These are phyloP conservation scores for Exophiala mesophila DNA, from an alignment of 2,329 filamentous ascomycete species.

Conservation along the genomic window DNA sequence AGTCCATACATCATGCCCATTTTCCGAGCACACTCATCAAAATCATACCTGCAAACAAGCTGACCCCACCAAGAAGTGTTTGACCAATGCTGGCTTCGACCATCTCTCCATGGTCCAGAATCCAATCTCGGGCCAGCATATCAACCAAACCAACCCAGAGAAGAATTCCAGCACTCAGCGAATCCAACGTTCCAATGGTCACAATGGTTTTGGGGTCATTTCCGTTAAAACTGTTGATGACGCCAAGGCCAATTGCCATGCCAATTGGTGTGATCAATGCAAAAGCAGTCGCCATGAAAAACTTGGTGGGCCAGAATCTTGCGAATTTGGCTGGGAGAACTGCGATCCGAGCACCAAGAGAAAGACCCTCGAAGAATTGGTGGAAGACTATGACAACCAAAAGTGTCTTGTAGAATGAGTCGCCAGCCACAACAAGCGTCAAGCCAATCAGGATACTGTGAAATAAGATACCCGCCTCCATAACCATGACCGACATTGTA, in stretches of 20 bases:
- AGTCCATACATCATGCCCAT: conserved; percentile 70
- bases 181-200: conserved; percentile 68
- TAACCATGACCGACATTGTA: conserved; percentile 60
- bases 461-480: conserved; percentile 71
- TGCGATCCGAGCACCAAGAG: conserved; percentile 66
- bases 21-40: conserved; percentile 71
- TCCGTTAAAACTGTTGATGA: conserved; percentile 66
- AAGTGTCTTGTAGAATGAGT: conserved; percentile 49
- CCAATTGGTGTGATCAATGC: conserved; percentile 69
- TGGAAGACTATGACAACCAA: conserved; percentile 68
- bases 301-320: conserved; percentile 59
- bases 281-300: conserved; percentile 59
- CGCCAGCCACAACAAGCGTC: conserved; percentile 43
- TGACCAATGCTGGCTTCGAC: conserved; percentile 46
- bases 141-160: conserved; percentile 76
- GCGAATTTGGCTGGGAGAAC: conserved; percentile 39
- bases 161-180: conserved; percentile 68
- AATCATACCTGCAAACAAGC: conserved; percentile 58
- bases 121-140: conserved; percentile 75
- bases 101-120: conserved; percentile 55
- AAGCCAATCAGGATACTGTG: conserved; percentile 61
- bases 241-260: conserved; percentile 75
- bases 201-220: conserved; percentile 65
- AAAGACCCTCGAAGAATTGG: conserved; percentile 72
- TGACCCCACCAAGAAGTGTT: conserved; percentile 48